Base-by-base conservation (phyloP, 106 monocot genomes). In the Amphibolis antarctica region DNA sequence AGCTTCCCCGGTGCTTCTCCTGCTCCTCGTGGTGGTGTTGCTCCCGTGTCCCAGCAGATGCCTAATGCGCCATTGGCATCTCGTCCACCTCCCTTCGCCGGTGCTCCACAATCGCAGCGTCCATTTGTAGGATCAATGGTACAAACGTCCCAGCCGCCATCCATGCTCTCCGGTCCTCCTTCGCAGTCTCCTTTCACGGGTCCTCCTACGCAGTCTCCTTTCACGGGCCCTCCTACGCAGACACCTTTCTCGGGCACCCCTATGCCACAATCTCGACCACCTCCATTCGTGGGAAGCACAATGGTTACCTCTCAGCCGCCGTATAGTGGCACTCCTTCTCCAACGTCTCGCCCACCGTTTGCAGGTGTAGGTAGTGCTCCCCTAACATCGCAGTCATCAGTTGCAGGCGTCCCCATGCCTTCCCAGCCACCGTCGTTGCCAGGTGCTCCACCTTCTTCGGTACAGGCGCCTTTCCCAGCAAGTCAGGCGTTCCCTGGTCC, bases 1-100 rank as follows among this genome's bases (percentile, higher is more conserved):
- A 60, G 22, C 29, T 19, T 44, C 15, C 63, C 63, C 10, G 19
- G 9, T 10, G 22, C 27, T 31, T 13, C 46, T 45, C 44, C 43
- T 48, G 23, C 44, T 46, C 22, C 23, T 5, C 29, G 3, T 20
- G 5, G 10, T 45, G 0, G 22, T 18, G 21, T 11, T 20, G 19
- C 60, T 20, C 60, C 63, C 12, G 15, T 15, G 26, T 9, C 45
- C 18, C 26, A 25, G 25, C 46, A 20, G 14, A 15, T 3, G n/a
- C 54, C 63, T 15, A 43, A n/a, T 26, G 46, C 25, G 19, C 45
- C 45, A 63, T 25, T 44, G 43, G 60, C 42, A 5, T 60, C 21
- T 60, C 60, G 21, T 45, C 24, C 63, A 11, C 25, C 44, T 19
- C 69, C 81, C 1, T 62, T 53, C 36, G 52, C 63, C 25, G 59